A percentile compares a stretch with the other conserved stretches of the same genome.
Conservation (phyloP, 306 rosid genomes). For the Quercus aquifolioides region DNA sequence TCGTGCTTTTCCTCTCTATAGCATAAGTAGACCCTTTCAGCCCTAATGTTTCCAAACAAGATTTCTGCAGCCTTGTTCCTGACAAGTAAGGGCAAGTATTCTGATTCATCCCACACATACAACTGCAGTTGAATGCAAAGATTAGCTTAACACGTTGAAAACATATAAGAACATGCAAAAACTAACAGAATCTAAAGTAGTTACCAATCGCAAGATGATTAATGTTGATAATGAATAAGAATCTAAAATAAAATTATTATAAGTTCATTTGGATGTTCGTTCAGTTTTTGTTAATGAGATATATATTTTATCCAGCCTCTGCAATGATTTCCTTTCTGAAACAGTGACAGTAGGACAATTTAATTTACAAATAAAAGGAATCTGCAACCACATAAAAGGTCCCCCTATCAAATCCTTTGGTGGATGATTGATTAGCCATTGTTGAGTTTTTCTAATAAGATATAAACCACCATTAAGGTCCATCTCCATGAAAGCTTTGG, state of each 20-base stretch:
- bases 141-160: constrained; percentile 3
- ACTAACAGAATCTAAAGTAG: neutral
- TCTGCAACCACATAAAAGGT: too few relatives aligned
- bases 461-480: neutral
- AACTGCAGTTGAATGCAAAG: constrained; percentile 42
- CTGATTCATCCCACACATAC: constrained; percentile 76
- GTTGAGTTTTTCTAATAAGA: neutral
- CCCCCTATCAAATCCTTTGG: too few relatives aligned
- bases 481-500: neutral
- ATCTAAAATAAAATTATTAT: neutral
- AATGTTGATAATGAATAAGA: neutral
- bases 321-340: neutral
- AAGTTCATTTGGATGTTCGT: neutral
- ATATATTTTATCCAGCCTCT: neutral
- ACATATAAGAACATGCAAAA: neutral
- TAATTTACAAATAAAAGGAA: neutral
- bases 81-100: constrained; percentile 58
- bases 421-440: neutral
- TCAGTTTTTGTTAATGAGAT: neutral
- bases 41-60: constrained; percentile 80
- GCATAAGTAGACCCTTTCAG: constrained; percentile 51
- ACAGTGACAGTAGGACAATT: neutral
- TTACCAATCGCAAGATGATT: neutral
- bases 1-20: constrained; percentile 32
- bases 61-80: constrained; percentile 73